phyloP scores from a whole-genome alignment of 2,329 filamentous ascomycete genomes.

The Zymoseptoria tritici region DNA sequence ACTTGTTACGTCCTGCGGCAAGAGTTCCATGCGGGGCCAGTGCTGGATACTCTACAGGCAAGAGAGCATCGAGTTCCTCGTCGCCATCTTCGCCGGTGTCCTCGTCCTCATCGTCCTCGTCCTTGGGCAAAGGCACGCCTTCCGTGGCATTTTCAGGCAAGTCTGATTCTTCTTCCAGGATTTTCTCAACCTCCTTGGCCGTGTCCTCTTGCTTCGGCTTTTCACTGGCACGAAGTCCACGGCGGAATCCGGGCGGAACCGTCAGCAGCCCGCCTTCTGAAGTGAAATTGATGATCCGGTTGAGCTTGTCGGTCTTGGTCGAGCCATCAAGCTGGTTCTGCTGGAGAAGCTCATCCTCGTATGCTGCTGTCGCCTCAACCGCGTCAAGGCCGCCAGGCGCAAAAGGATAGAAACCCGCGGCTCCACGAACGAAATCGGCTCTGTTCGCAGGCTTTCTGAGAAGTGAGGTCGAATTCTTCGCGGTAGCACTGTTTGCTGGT shows the following conservation, averaged over 20 bases:
- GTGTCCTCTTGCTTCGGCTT: slow-evolving; percentile 44
- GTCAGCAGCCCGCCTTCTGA: slow-evolving; percentile 71
- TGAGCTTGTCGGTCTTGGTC: slow-evolving; percentile 49
- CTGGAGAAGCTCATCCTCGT: slow-evolving; percentile 64
- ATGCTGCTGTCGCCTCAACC: slow-evolving; percentile 74
- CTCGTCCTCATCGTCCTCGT: slow-evolving; percentile 37
- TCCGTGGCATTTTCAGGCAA: slow-evolving; percentile 33
- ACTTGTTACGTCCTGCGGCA: slow-evolving; percentile 61
- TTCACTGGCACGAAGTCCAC: slow-evolving; percentile 67
- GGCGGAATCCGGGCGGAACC: slow-evolving; percentile 70
- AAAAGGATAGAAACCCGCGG: slow-evolving; percentile 90
- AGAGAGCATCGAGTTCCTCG: slow-evolving; percentile 70
- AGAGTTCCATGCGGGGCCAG: slow-evolving; percentile 76
- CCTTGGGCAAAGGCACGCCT: slow-evolving; percentile 23
- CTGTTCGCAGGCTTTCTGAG: slow-evolving; percentile 76
- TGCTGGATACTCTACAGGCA: slow-evolving; percentile 90
- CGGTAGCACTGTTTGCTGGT: slow-evolving; percentile 78
- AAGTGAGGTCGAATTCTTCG: slow-evolving; percentile 90
- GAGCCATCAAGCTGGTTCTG: slow-evolving; percentile 38
- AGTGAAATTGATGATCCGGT: slow-evolving; percentile 77
- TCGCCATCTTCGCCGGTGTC: slow-evolving; percentile 39
- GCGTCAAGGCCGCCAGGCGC: slow-evolving; percentile 82
- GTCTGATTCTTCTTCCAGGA: slow-evolving; percentile 47
- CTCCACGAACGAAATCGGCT: slow-evolving; percentile 86
- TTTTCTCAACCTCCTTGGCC: slow-evolving; percentile 58